Evolutionary conservation across 805 yeast genomes (phyloP).

Genomic region (Yarrowia divulgata): DNA sequence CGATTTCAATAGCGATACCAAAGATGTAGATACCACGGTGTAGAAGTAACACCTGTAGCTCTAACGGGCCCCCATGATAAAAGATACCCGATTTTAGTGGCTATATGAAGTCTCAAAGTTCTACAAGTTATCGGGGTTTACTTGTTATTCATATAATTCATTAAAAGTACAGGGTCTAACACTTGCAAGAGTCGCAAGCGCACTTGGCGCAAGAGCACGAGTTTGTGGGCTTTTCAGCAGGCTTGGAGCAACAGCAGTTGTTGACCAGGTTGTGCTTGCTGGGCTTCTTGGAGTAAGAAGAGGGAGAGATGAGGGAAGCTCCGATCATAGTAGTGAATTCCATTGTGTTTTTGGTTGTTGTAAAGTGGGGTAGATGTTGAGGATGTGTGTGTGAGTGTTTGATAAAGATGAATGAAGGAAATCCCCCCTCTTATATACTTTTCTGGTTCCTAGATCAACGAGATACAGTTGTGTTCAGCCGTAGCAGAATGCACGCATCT

Average conservation of each 20-base stretch:
- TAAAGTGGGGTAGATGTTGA: too few relatives aligned
- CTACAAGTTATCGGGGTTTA: too few relatives aligned
- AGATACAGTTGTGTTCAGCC: conserved; percentile 14
- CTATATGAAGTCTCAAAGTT: too few relatives aligned
- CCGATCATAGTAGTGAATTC: conserved; percentile 6
- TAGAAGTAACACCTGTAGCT: too few relatives aligned
- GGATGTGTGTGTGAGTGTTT: neutral
- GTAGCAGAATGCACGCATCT: neutral
- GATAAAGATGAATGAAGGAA: neutral
- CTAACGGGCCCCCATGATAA: too few relatives aligned
- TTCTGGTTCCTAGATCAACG: neutral
- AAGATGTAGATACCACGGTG: too few relatives aligned
- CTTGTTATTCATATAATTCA: too few relatives aligned
- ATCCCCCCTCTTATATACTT: neutral
- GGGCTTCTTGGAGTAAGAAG: neutral
- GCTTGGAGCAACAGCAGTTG: conserved; percentile 2
- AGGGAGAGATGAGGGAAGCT: neutral
- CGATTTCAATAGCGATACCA: too few relatives aligned
- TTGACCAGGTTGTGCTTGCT: conserved; percentile 6
- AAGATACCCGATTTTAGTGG: too few relatives aligned
- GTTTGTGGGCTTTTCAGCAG: neutral
- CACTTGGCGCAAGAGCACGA: neutral
- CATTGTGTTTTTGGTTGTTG: neutral
- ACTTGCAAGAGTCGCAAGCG: conserved; percentile 1
- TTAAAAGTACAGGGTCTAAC: neutral